These are phyloP conservation scores for Dioscorea cayenensis DNA, from an alignment of 116 monocot species.

Conservation along the genomic window DNA sequence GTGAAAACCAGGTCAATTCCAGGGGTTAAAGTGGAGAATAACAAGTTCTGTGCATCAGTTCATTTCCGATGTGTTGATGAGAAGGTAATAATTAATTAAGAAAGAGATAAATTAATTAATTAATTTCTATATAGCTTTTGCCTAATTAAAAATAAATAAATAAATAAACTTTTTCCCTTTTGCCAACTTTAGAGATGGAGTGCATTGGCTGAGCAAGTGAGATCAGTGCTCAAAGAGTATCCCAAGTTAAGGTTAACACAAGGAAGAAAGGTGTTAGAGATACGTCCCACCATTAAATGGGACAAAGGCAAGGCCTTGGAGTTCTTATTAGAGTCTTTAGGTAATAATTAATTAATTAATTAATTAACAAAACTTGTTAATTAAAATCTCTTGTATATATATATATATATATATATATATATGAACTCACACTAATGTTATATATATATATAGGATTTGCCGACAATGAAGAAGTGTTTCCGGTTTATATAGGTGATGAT, in stretches of 20 bases:
- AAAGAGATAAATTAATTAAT: not conserved
- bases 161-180: not conserved
- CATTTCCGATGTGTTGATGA: conserved; percentile 69
- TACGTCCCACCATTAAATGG: conserved; percentile 73
- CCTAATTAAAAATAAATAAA: too few species aligned
- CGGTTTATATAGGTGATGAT: conserved; percentile 77
- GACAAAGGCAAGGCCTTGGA: conserved; percentile 87
- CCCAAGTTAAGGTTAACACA: conserved; percentile 28
- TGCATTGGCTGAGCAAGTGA: conserved; percentile 40
- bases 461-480: conserved; percentile 42
- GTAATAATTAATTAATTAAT: conserved; percentile 12
- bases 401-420: not conserved
- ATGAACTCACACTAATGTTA: not conserved
- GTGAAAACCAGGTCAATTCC: conserved; percentile 32
- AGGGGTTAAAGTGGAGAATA: conserved; percentile 64
- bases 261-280: conserved; percentile 76
- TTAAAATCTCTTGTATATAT: not conserved
- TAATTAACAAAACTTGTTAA: not conserved
- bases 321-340: conserved; percentile 66
- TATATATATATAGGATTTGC: conserved; percentile 32
- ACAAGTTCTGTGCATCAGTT: conserved; percentile 61
- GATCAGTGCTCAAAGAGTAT: conserved; percentile 26
- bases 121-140: not conserved
- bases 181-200: conserved; percentile 25
- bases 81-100: conserved; percentile 21